Conservation (phyloP, 2,329 filamentous ascomycete species). For the Curvularia verruculosa region DNA sequence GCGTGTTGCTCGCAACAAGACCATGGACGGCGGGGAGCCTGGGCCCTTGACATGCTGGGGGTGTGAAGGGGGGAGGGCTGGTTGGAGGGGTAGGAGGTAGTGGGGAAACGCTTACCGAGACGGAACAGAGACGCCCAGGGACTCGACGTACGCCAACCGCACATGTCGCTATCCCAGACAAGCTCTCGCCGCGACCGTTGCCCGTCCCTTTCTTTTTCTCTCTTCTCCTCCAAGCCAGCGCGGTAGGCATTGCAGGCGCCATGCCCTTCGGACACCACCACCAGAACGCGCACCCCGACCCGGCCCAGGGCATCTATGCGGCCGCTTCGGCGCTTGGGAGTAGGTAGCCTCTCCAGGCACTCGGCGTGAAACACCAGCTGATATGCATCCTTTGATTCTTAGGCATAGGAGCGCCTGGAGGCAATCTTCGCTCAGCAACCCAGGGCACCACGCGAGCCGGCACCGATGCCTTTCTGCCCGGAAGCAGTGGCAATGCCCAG, state of each 20-base stretch:
- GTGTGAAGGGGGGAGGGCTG: constrained; percentile 11
- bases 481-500: constrained; percentile 38
- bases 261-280: constrained; percentile 51
- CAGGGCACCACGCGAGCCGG: constrained; percentile 52
- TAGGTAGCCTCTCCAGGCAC: constrained; percentile 12
- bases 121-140: constrained; percentile 17
- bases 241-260: constrained; percentile 24
- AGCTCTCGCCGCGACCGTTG: constrained; percentile 19
- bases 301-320: constrained; percentile 54
- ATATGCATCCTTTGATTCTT: constrained; percentile 4
- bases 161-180: constrained; percentile 8
- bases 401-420: constrained; percentile 53
- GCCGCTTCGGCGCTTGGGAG: constrained; percentile 55
- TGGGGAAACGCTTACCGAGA: constrained; percentile 18
- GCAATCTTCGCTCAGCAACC: constrained; percentile 49
- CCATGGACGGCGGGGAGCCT: constrained; percentile 8
- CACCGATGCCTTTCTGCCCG: constrained; percentile 53
- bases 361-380: constrained; percentile 9
- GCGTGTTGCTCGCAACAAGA: constrained; percentile 7
- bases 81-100: constrained; percentile 20
- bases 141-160: constrained; percentile 12
- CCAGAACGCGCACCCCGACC: constrained; percentile 40
- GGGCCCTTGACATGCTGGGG: background rate
- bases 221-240: constrained; percentile 5
- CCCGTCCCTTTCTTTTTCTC: constrained; percentile 8